Evolutionary conservation across 2,329 filamentous ascomycete species (phyloP).

Genomic region (Endoconidiophora polonica): DNA sequence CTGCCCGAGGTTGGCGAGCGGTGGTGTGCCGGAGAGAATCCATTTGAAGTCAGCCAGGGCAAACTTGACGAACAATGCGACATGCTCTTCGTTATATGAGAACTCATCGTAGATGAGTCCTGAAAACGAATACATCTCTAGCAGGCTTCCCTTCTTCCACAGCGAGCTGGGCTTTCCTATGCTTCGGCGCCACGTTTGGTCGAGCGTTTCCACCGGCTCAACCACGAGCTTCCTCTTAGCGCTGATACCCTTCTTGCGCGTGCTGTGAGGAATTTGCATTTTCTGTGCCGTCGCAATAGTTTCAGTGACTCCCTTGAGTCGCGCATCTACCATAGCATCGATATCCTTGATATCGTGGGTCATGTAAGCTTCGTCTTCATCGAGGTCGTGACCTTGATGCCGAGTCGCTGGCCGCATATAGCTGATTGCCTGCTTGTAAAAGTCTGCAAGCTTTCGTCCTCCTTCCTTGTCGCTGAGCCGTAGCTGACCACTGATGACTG

Average conservation of each 20-base stretch:
- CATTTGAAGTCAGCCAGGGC: constrained; percentile 23
- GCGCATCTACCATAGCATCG: not conserved
- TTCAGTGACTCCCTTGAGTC: not conserved
- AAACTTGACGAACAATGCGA: constrained; percentile 21
- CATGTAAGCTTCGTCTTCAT: not conserved
- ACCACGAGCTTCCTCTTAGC: not conserved
- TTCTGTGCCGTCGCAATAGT: not conserved
- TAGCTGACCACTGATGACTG: constrained; percentile 9
- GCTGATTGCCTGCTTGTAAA: constrained; percentile 6
- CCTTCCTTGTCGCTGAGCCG: constrained; percentile 13
- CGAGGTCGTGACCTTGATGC: not conserved
- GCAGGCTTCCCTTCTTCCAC: constrained; percentile 14
- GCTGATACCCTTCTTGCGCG: not conserved
- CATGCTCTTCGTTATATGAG: constrained; percentile 22
- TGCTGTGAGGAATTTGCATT: constrained; percentile 4
- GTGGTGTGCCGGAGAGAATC: constrained; percentile 28
- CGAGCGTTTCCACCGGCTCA: not conserved
- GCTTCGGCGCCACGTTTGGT: not conserved
- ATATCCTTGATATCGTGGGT: not conserved
- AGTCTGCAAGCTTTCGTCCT: constrained; percentile 9
- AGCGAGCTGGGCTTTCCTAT: not conserved
- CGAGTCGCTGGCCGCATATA: constrained; percentile 1
- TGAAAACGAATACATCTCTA: constrained; percentile 24
- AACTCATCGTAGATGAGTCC: constrained; percentile 29
- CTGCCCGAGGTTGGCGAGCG: constrained; percentile 21